Percentiles rank a stretch among this genome's conserved stretches.
Evolutionary conservation across 306 rosid genomes (phyloP).

Genomic region (Sicyos baderoa): DNA sequence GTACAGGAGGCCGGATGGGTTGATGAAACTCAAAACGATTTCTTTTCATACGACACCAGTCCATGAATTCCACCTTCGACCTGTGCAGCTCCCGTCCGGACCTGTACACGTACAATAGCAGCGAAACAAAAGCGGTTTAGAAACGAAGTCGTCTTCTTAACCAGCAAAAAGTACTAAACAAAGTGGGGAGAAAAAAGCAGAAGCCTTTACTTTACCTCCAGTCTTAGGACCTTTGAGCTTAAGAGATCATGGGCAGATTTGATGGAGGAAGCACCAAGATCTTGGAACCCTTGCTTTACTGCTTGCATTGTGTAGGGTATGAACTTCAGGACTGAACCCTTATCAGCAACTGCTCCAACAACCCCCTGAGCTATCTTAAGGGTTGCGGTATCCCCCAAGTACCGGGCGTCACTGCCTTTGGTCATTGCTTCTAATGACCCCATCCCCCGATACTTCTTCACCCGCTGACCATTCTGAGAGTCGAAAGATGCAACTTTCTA

Average conservation of each 20-base stretch:
- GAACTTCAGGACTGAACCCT: slow-evolving; percentile 84
- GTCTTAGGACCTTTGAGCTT: slow-evolving; percentile 55
- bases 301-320: slow-evolving; percentile 95
- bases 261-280: slow-evolving; percentile 80
- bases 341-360: slow-evolving; percentile 88
- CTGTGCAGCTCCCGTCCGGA: slow-evolving; percentile 89
- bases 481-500: slow-evolving; percentile 15
- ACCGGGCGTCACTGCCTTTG: slow-evolving; percentile 84
- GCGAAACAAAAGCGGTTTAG: background rate
- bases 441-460: slow-evolving; percentile 88
- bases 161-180: background rate
- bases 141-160: background rate
- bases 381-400: slow-evolving; percentile 74
- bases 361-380: slow-evolving; percentile 94
- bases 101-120: slow-evolving; percentile 32
- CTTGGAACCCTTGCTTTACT: slow-evolving; percentile 93
- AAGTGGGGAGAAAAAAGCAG: background rate
- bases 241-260: slow-evolving; percentile 85
- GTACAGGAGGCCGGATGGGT: background rate
- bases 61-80: slow-evolving; percentile 94
- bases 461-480: slow-evolving; percentile 59
- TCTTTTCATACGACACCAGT: slow-evolving; percentile 78
- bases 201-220: slow-evolving; percentile 61
- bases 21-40: slow-evolving; percentile 38
- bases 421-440: slow-evolving; percentile 98